These are phyloP conservation scores for Zelopaecilomyces penicillatus DNA, from an alignment of 2,329 filamentous ascomycete genomes.

Conservation along the genomic window DNA sequence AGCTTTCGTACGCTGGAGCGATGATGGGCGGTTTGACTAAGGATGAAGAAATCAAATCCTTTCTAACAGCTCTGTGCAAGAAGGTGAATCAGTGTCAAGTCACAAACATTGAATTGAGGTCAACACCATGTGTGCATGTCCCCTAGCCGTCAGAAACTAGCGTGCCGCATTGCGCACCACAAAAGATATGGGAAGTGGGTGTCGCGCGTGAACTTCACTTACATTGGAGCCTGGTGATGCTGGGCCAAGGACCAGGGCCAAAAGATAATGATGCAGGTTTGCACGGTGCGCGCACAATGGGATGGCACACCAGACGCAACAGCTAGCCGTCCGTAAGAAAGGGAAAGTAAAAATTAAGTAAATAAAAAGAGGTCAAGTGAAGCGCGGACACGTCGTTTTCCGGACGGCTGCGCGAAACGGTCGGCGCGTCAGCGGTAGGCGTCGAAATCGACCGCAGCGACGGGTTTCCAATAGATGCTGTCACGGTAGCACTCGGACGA, in stretches of 20 bases:
- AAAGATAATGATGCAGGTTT: constrained; percentile 1
- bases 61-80: too few species aligned
- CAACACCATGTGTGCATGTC: too few species aligned
- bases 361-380: background rate
- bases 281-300: constrained; percentile 7
- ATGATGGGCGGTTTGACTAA: too few species aligned
- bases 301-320: constrained; percentile 3
- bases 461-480: constrained; percentile 2
- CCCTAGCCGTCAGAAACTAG: too few species aligned
- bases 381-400: background rate
- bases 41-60: too few species aligned
- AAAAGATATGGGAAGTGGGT: too few species aligned
- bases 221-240: constrained; percentile 1
- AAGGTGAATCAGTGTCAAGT: too few species aligned
- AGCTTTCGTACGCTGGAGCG: too few species aligned
- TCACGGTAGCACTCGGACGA: background rate
- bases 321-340: background rate
- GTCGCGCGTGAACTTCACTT: background rate
- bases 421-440: constrained; percentile 1
- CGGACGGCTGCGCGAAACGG: background rate
- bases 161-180: too few species aligned
- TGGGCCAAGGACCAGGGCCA: background rate
- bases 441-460: background rate
- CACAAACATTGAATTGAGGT: too few species aligned
- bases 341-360: too few species aligned